A percentile compares a stretch with the other conserved stretches of the same genome.
phyloP scores from a whole-genome alignment of 805 yeast species.

The Nakazawaea ambrosiae region DNA sequence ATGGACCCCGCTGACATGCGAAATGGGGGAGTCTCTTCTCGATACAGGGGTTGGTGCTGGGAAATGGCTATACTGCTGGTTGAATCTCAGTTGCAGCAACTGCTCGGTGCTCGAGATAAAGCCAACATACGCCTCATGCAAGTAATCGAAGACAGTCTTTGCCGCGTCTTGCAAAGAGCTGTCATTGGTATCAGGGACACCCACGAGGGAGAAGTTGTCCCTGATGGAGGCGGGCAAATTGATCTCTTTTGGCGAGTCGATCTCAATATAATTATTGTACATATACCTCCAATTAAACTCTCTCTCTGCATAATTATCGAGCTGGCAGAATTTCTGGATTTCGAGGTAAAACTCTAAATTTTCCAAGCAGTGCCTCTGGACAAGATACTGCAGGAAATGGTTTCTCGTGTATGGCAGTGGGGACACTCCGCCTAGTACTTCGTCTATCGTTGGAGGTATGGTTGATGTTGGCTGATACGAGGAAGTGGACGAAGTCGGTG shows the following conservation, averaged over 20 bases:
- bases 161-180: slow-evolving; percentile 17
- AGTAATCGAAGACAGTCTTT: slow-evolving; percentile 17
- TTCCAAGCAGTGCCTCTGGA: slow-evolving; percentile 26
- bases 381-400: slow-evolving; percentile 21
- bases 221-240: slow-evolving; percentile 24
- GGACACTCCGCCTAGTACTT: slow-evolving; percentile 20
- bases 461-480: neutral
- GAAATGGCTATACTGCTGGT: neutral
- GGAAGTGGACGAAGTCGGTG: slow-evolving; percentile 3
- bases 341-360: slow-evolving; percentile 26
- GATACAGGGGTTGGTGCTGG: neutral
- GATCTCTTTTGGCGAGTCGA: slow-evolving; percentile 21
- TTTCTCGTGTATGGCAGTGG: slow-evolving; percentile 17
- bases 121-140: slow-evolving; percentile 24
- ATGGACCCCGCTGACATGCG: neutral
- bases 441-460: slow-evolving; percentile 21
- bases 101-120: slow-evolving; percentile 13
- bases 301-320: neutral
- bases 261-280: slow-evolving; percentile 20
- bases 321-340: slow-evolving; percentile 15
- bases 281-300: slow-evolving; percentile 21
- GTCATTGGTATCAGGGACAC: slow-evolving; percentile 16
- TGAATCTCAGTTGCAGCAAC: neutral
- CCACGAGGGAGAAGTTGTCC: slow-evolving; percentile 9
- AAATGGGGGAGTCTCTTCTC: neutral